Percentiles rank a stretch among this genome's conserved stretches.
phyloP scores from a whole-genome alignment of 202 grass and related monocot genomes.

The Eragrostis tef region DNA sequence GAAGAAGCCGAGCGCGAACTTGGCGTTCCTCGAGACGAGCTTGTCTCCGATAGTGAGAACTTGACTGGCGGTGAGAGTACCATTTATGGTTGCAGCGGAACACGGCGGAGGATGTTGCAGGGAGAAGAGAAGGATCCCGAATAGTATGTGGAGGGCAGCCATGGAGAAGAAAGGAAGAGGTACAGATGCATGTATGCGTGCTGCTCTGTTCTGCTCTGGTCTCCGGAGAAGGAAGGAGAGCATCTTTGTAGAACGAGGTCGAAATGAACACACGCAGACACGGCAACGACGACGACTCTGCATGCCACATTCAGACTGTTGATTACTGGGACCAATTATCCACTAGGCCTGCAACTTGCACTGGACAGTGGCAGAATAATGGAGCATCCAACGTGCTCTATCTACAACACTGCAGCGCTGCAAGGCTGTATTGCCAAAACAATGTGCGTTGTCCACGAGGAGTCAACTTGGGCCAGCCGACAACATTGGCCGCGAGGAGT shows the following conservation, averaged over 20 bases:
- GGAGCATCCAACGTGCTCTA: not conserved
- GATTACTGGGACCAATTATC: not conserved
- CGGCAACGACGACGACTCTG: not conserved
- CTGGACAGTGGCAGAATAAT: not conserved
- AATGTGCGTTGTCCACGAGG: not conserved
- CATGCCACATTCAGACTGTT: not conserved
- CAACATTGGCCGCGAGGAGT: not conserved
- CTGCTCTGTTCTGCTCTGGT: not conserved
- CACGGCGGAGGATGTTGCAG: not conserved
- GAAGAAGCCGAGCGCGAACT: constrained; percentile 73
- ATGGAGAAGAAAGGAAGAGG: not conserved
- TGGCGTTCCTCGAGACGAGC: constrained; percentile 54
- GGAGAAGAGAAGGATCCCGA: not conserved
- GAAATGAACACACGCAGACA: not conserved
- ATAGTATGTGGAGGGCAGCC: not conserved
- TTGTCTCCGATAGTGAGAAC: constrained; percentile 43
- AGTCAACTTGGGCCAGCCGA: not conserved
- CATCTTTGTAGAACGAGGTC: not conserved
- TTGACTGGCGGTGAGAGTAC: constrained; percentile 42
- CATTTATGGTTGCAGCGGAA: not conserved
- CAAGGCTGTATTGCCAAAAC: not conserved
- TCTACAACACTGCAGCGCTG: not conserved
- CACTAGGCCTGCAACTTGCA: not conserved
- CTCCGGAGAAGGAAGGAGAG: not conserved
- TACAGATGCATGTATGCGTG: too few species aligned